phyloP scores from a whole-genome alignment of 2,329 filamentous ascomycete genomes.

The Ophiocordyceps camponoti-leonardi region DNA sequence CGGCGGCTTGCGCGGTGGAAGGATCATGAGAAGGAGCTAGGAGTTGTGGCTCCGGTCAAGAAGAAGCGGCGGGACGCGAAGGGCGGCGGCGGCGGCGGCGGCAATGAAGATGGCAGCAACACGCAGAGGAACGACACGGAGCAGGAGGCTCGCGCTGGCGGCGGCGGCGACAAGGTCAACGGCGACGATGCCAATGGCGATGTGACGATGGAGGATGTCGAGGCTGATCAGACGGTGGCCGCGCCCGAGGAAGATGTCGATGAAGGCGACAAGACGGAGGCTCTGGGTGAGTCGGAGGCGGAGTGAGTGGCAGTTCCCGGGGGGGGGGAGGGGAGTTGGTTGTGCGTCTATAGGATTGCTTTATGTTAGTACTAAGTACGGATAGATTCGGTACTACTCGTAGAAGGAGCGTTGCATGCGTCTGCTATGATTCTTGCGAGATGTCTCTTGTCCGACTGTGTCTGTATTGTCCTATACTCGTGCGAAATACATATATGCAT shows the following conservation, averaged over 20 bases:
- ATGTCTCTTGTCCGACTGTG: not conserved
- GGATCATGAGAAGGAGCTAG: conserved; percentile 23
- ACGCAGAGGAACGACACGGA: conserved; percentile 5
- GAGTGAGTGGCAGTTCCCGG: conserved; percentile 7
- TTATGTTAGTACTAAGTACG: no score
- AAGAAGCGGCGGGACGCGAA: conserved; percentile 14
- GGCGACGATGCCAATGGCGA: conserved; percentile 24
- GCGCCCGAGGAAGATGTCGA: conserved; percentile 30
- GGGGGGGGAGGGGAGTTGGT: no score
- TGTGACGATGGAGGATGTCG: conserved; percentile 33
- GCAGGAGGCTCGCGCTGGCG: not conserved
- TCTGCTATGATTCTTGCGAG: not conserved
- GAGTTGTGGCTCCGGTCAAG: conserved; percentile 30
- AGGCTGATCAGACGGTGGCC: conserved; percentile 21
- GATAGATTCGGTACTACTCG: not conserved
- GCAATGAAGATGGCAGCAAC: conserved; percentile 4
- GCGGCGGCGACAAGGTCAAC: not conserved
- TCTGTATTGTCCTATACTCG: not conserved
- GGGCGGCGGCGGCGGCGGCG: conserved; percentile 12
- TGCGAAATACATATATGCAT: not conserved
- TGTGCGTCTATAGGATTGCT: not conserved
- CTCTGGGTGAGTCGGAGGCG: conserved; percentile 18
- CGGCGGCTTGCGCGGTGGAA: conserved; percentile 56
- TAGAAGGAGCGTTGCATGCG: not conserved
- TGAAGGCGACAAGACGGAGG: conserved; percentile 21